Evolutionary conservation across 2,329 filamentous ascomycete genomes (phyloP).

Genomic region (Aspergillus unguis): DNA sequence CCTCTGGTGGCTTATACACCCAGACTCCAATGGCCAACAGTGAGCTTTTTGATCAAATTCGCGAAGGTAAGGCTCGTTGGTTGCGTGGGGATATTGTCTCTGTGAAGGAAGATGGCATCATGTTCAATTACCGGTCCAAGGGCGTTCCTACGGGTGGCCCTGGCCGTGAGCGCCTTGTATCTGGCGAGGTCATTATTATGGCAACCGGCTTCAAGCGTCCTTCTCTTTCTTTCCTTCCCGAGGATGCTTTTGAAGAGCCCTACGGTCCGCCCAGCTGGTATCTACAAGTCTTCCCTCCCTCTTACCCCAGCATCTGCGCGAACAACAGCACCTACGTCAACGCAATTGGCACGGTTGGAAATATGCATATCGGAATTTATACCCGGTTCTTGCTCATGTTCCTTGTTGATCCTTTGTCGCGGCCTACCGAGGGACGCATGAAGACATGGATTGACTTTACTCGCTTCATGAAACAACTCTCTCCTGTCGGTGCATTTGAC

Average conservation of each 20-base stretch:
- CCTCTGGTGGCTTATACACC: conserved; percentile 69
- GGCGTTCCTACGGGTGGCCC: conserved; percentile 75
- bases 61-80: conserved; percentile 70
- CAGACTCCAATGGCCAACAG: conserved; percentile 87
- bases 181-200: conserved; percentile 75
- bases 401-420: conserved; percentile 70
- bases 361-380: conserved; percentile 89
- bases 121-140: conserved; percentile 67
- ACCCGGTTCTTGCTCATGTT: conserved; percentile 85
- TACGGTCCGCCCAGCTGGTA: conserved; percentile 86
- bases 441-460: conserved; percentile 85
- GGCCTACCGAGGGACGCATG: conserved; percentile 72
- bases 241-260: conserved; percentile 67
- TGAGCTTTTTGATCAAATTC: conserved; percentile 72
- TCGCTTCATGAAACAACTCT: conserved; percentile 62
- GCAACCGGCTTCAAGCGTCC: conserved; percentile 79
- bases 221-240: conserved; percentile 68
- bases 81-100: conserved; percentile 72
- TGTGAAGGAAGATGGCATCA: conserved; percentile 62
- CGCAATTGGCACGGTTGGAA: conserved; percentile 76
- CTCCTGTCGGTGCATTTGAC: conserved; percentile 75
- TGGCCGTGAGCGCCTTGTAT: conserved; percentile 62
- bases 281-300: conserved; percentile 77
- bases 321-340: conserved; percentile 83
- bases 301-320: conserved; percentile 68